A percentile compares a stretch with the other conserved stretches of the same genome.
These are phyloP conservation scores for Kazachstania sp. DNA, from an alignment of 1,139 yeast species.

Conservation along the genomic window DNA sequence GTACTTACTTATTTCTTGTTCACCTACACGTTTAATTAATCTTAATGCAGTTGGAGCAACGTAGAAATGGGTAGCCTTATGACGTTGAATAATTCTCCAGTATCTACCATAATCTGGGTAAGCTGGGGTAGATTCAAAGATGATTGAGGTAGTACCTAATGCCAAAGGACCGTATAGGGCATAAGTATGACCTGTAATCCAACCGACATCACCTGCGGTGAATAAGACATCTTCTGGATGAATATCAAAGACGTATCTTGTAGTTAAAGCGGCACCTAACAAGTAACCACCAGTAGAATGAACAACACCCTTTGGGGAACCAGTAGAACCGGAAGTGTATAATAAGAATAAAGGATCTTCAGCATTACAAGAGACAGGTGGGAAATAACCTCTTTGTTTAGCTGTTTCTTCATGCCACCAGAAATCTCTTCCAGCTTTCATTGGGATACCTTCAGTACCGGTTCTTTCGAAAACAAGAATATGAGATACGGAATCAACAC, in stretches of 20 bases:
- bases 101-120: constrained; percentile 94
- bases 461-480: constrained; percentile 86
- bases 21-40: constrained; percentile 91
- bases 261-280: constrained; percentile 89
- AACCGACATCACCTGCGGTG: constrained; percentile 98
- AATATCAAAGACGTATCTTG: constrained; percentile 87
- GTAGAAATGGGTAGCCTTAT: constrained; percentile 92
- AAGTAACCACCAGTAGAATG: constrained; percentile 92
- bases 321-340: constrained; percentile 72
- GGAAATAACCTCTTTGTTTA: constrained; percentile 74
- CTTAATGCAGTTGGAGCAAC: constrained; percentile 98
- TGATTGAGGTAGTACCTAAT: constrained; percentile 83
- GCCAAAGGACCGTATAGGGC: constrained; percentile 89
- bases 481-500: constrained; percentile 71
- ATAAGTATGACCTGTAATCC: constrained; percentile 98
- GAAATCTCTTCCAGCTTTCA: constrained; percentile 78
- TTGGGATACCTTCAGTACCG: constrained; percentile 45
- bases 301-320: constrained; percentile 97
- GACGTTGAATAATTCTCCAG: constrained; percentile 92
- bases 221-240: constrained; percentile 82
- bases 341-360: constrained; percentile 24
- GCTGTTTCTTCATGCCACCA: constrained; percentile 88
- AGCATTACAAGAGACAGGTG: constrained; percentile 75
- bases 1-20: constrained; percentile 70
- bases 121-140: constrained; percentile 97